Conservation (phyloP, 2,329 filamentous ascomycete genomes). For the Hypoxylon rubiginosum region DNA sequence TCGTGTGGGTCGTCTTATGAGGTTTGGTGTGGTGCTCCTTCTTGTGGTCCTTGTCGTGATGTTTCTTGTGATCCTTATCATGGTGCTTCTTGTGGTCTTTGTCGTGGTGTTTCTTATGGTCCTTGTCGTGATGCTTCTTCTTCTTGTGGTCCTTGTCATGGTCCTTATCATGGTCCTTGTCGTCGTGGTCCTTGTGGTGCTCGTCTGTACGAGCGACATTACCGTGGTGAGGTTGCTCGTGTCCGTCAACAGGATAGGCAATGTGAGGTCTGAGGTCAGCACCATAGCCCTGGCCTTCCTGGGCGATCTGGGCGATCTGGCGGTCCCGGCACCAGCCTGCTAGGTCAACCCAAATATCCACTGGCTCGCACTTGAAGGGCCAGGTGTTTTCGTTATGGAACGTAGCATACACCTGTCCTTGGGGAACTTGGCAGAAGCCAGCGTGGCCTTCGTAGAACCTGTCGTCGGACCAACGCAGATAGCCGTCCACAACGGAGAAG, state of each 20-base stretch:
- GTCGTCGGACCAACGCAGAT: conserved; percentile 48
- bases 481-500: conserved; percentile 38
- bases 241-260: not conserved
- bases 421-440: conserved; percentile 45
- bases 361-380: conserved; percentile 39
- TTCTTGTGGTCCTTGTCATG: not conserved
- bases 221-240: not conserved
- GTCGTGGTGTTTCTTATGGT: not conserved
- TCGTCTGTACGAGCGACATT: not conserved
- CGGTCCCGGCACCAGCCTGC: conserved; percentile 38
- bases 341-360: conserved; percentile 34
- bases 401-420: conserved; percentile 42
- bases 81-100: not conserved
- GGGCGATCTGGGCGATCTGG: conserved; percentile 21
- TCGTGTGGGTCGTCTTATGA: conserved; percentile 1
- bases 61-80: not conserved
- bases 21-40: conserved; percentile 1
- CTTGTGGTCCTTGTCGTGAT: not conserved
- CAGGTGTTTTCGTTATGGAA: conserved; percentile 33
- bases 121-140: not conserved
- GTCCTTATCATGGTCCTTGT: not conserved
- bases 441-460: conserved; percentile 45
- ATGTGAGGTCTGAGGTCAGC: not conserved
- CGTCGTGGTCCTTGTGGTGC: not conserved
- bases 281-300: not conserved